Evolutionary conservation across 257 asterid genomes (phyloP), one percentile per base, ranked within the genome.

Genomic region (Rauvolfia tetraphylla): DNA sequence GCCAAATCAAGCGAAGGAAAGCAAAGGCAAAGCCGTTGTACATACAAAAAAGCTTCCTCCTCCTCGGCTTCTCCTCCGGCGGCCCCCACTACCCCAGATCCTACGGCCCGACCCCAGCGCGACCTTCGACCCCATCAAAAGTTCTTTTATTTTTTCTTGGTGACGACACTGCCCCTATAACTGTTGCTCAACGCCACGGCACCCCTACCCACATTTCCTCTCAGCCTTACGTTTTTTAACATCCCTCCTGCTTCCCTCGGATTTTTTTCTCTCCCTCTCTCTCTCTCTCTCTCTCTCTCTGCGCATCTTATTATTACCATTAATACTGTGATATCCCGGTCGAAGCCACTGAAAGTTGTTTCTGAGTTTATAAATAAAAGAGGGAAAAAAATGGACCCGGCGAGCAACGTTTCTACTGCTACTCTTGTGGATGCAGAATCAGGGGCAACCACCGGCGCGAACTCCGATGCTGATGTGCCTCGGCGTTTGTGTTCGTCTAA

Each of bases 141-240:
- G 29, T 42, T 48, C 75, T 29, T 73, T 27, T 22, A 25, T 29
- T 18, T 57, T 31, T 77, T 70, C 54, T 42, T 58, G 80, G 59
- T 51, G 68, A 54, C 79, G 75, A 67, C 75, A 22, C 61, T 65
- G 36, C 75, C 68, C 68, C n/a, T 63, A 51, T 67, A 74, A 81
- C 85, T 77, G 86, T 86, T 85, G 88, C 93, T 89, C 86, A 82
- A 85, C 85, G 86, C 90, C 89, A 86, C 87, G 84, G 87, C 87
- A 76, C 86, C 78, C 62, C 54, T 25, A 67, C 31, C 15, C 17
- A 34, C 57, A 48, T 58, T 71, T 49, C 22, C 68, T 62, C 79
- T 85, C 81, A 65, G 72, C 87, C 88, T 83, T 80, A 56, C 91
- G 74, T 75, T 81, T 85, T 18, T 73, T 34, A 39, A 48, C n/a